These are phyloP conservation scores for Theobroma cacao DNA, from an alignment of 345 rosid species.

Conservation along the genomic window DNA sequence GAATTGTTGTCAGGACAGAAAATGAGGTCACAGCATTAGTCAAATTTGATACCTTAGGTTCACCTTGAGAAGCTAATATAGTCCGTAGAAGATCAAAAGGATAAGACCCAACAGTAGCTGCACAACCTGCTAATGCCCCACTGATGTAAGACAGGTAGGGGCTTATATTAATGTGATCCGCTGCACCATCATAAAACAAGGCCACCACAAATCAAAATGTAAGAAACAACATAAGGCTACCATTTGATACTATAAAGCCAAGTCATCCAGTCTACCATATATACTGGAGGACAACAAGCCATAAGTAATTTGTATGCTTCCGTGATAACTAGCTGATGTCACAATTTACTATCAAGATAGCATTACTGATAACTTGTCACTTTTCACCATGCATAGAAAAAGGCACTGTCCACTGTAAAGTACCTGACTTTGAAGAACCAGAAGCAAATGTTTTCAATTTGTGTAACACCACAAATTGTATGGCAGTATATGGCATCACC, in stretches of 20 bases:
- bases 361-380: not conserved
- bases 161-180: slow-evolving; percentile 77
- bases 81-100: slow-evolving; percentile 97
- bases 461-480: slow-evolving; percentile 85
- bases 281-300: not conserved
- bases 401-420: not conserved
- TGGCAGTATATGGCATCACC: slow-evolving; percentile 97
- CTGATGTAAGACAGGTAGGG: slow-evolving; percentile 80
- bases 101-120: slow-evolving; percentile 97
- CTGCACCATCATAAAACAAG: slow-evolving; percentile 44
- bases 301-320: not conserved
- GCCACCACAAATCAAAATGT: not conserved
- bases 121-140: slow-evolving; percentile 92
- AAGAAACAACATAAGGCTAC: slow-evolving; percentile 3
- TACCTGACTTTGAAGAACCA: slow-evolving; percentile 92
- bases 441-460: slow-evolving; percentile 74
- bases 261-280: not conserved
- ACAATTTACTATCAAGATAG: not conserved
- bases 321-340: not conserved
- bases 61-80: slow-evolving; percentile 92
- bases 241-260: not conserved
- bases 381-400: not conserved
- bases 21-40: not conserved
- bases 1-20: not conserved
- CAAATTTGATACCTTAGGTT: slow-evolving; percentile 73